Evolutionary conservation across 139 green algal species (phyloP).

Genomic region (Dunaliella primolecta): DNA sequence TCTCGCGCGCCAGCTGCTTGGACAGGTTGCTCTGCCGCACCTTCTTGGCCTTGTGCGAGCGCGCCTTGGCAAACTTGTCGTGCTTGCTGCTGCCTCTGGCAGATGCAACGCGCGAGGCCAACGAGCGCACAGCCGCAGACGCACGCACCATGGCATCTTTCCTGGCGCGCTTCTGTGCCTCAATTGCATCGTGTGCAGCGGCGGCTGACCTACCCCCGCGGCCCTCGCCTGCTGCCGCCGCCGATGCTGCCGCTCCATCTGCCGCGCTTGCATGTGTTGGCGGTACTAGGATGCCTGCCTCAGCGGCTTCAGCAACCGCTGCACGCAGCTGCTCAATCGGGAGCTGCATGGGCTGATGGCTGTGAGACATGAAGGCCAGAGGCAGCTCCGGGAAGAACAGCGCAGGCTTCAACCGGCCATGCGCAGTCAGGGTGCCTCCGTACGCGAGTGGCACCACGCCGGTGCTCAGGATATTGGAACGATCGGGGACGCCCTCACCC

Average conservation of each 20-base stretch:
- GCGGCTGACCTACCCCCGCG: too few relatives aligned
- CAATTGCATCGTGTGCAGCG: not conserved
- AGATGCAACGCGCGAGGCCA: not conserved
- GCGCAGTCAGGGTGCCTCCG: not conserved
- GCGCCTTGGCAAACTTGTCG: not conserved
- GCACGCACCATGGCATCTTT: slow-evolving; percentile 6
- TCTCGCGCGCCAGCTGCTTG: not conserved
- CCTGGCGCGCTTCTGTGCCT: not conserved
- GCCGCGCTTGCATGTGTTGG: not conserved
- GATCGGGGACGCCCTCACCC: not conserved
- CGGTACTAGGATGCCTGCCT: not conserved
- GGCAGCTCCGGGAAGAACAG: not conserved
- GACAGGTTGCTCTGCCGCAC: not conserved
- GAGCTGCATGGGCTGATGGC: not conserved
- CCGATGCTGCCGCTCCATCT: not conserved
- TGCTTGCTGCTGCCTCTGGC: not conserved
- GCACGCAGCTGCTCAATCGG: not conserved
- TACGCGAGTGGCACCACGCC: not conserved
- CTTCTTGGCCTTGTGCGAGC: slow-evolving; percentile 9
- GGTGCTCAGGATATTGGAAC: not conserved
- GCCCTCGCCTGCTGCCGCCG: too few relatives aligned
- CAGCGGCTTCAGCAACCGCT: not conserved
- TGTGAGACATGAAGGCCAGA: not conserved
- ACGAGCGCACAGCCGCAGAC: not conserved
- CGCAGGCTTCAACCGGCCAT: not conserved